A percentile compares a stretch with the other conserved stretches of the same genome.
Evolutionary conservation across 805 yeast genomes (phyloP).

Genomic region (Barnettozyma vustinii): DNA sequence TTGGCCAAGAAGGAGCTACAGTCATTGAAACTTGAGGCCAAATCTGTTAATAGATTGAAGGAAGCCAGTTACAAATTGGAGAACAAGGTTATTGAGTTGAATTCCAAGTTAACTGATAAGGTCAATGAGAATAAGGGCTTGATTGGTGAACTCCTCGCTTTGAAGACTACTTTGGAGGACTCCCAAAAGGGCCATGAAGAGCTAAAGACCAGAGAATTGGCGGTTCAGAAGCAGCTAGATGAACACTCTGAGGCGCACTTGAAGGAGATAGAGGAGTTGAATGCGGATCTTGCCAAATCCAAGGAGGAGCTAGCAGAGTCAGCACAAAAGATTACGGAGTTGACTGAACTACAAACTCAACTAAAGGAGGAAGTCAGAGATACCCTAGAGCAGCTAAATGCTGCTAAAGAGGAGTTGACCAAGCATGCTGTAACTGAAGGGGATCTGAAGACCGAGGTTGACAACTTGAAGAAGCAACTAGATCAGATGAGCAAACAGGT

Average conservation of each 20-base stretch:
- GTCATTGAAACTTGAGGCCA: slow-evolving; percentile 76
- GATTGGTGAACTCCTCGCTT: slow-evolving; percentile 49
- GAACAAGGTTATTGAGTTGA: slow-evolving; percentile 94
- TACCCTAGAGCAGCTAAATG: slow-evolving; percentile 55
- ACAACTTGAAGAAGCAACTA: slow-evolving; percentile 32
- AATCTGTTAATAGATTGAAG: slow-evolving; percentile 81
- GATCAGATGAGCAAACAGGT: slow-evolving; percentile 27
- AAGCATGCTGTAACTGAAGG: slow-evolving; percentile 60
- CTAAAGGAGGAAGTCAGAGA: slow-evolving; percentile 58
- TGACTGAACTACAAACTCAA: slow-evolving; percentile 54
- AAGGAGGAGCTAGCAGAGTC: slow-evolving; percentile 55
- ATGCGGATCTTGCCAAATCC: slow-evolving; percentile 49
- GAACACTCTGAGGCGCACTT: slow-evolving; percentile 42
- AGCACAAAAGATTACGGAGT: slow-evolving; percentile 50
- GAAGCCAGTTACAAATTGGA: slow-evolving; percentile 92
- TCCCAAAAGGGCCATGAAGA: slow-evolving; percentile 47
- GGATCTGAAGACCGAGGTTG: slow-evolving; percentile 49
- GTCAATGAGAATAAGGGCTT: slow-evolving; percentile 78
- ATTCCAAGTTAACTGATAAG: slow-evolving; percentile 75
- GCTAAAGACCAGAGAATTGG: slow-evolving; percentile 50
- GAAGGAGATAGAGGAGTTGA: slow-evolving; percentile 42
- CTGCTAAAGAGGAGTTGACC: slow-evolving; percentile 52
- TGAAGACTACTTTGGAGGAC: slow-evolving; percentile 48
- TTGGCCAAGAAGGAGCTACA: slow-evolving; percentile 63
- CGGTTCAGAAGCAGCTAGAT: slow-evolving; percentile 42